A percentile compares a stretch with the other conserved stretches of the same genome.
Conservation (phyloP, 345 rosid genomes). For the Gossypium stocksii region DNA sequence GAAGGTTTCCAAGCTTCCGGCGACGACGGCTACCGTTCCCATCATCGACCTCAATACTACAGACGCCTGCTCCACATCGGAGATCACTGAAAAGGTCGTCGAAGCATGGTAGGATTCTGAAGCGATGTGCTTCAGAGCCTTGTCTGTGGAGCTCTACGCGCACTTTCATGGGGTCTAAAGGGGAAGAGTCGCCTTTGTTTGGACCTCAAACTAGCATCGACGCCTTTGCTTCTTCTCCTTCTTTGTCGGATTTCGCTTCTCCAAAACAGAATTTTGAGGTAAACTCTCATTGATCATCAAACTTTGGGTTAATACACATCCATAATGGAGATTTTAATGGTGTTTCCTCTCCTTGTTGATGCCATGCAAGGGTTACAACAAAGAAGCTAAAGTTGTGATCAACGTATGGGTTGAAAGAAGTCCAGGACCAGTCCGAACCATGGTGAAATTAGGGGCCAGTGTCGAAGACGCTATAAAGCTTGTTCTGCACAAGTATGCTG, state of each 20-base stretch:
- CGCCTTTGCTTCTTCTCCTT: constrained; percentile 42
- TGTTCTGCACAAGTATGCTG: constrained; percentile 51
- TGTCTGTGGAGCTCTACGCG: constrained; percentile 24
- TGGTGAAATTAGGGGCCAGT: constrained; percentile 61
- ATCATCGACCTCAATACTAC: constrained; percentile 24
- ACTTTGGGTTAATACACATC: too few species aligned
- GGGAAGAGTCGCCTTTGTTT: constrained; percentile 11
- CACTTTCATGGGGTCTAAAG: neutral
- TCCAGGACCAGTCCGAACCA: constrained; percentile 70
- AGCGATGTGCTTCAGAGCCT: constrained; percentile 67
- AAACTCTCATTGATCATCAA: neutral
- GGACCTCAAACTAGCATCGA: constrained; percentile 40
- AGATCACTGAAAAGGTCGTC: constrained; percentile 26
- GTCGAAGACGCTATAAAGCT: constrained; percentile 64
- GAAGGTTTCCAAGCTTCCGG: constrained; percentile 27
- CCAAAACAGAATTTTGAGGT: constrained; percentile 39
- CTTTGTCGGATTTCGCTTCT: constrained; percentile 29
- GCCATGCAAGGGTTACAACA: constrained; percentile 32
- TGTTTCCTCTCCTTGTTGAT: too few species aligned
- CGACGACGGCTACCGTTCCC: constrained; percentile 24
- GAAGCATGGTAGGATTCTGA: constrained; percentile 30
- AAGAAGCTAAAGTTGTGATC: constrained; percentile 66
- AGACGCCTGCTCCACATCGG: constrained; percentile 23
- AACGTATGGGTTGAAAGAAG: constrained; percentile 86
- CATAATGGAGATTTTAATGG: too few species aligned